Evolutionary conservation across 306 rosid species (phyloP).

Genomic region (Albizia julibrissin): DNA sequence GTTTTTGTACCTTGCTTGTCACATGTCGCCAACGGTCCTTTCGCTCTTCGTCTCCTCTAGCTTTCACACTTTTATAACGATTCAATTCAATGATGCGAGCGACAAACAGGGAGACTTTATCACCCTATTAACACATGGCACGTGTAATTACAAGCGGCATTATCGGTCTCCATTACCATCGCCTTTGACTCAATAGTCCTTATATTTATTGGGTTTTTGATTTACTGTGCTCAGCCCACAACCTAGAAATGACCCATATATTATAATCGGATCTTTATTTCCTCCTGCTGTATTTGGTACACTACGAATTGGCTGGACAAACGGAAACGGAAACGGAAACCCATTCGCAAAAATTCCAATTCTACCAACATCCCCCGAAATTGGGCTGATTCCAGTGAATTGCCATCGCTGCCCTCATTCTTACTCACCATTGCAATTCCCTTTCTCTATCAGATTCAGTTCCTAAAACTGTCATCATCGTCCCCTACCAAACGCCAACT

Average conservation of each 20-base stretch:
- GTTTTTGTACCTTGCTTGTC: slow-evolving; percentile 3
- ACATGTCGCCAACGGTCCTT: slow-evolving; percentile 41
- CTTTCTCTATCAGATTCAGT: no score
- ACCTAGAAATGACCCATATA: neutral
- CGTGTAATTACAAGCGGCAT: slow-evolving; percentile 13
- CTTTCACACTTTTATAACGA: neutral
- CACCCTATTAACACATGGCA: slow-evolving; percentile 5
- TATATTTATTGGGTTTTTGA: neutral
- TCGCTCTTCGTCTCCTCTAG: neutral
- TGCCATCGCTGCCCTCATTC: no score
- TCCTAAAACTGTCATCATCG: no score
- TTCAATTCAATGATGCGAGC: neutral
- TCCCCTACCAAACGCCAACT: no score
- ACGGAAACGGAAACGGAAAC: no score
- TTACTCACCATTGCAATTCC: no score
- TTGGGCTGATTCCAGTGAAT: no score
- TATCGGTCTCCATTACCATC: neutral
- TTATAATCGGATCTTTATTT: neutral
- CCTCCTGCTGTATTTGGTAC: no score
- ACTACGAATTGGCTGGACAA: no score
- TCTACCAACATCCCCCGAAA: no score
- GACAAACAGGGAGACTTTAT: slow-evolving; percentile 25
- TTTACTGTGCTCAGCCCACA: neutral
- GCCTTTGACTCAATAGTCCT: neutral
- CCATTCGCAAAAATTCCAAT: no score